Percentiles rank a stretch among this genome's conserved stretches.
Conservation (phyloP, 2,329 filamentous ascomycete species). For the Lachnellula suecica region DNA sequence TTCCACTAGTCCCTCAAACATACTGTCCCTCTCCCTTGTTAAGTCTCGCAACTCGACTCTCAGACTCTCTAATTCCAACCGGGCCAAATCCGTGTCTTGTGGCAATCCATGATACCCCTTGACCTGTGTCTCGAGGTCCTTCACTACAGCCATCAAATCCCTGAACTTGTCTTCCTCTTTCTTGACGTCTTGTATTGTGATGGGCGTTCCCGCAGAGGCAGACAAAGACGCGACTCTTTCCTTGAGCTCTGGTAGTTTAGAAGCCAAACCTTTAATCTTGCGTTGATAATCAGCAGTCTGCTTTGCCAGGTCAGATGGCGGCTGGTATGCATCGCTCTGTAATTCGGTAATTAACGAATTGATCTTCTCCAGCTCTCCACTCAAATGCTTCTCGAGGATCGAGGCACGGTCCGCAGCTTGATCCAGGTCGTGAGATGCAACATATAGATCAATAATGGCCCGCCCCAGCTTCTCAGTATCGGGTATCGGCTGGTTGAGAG, state of each 20-base stretch:
- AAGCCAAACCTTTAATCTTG: constrained; percentile 63
- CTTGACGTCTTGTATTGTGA: constrained; percentile 57
- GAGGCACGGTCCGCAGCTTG: constrained; percentile 55
- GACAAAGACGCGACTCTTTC: constrained; percentile 48
- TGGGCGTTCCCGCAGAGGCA: constrained; percentile 15
- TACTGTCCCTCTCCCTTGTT: constrained; percentile 63
- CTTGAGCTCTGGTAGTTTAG: constrained; percentile 67
- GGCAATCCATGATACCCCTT: constrained; percentile 70
- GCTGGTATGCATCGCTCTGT: constrained; percentile 48
- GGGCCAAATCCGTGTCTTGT: constrained; percentile 66
- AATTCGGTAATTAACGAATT: constrained; percentile 43
- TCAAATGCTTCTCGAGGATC: constrained; percentile 55
- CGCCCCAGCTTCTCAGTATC: constrained; percentile 46
- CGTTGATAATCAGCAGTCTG: constrained; percentile 75
- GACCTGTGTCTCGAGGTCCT: constrained; percentile 61
- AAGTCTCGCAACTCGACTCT: constrained; percentile 62
- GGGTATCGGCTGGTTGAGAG: constrained; percentile 42
- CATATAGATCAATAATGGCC: constrained; percentile 55
- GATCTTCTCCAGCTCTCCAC: constrained; percentile 46
- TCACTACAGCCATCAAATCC: constrained; percentile 55
- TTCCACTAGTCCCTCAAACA: constrained; percentile 74
- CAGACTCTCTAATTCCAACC: constrained; percentile 67
- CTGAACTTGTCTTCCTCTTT: constrained; percentile 59
- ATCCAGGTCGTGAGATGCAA: constrained; percentile 50
- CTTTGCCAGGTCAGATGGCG: constrained; percentile 58